Base-by-base conservation (phyloP, 306 rosid species). In the Prosopis cineraria region DNA sequence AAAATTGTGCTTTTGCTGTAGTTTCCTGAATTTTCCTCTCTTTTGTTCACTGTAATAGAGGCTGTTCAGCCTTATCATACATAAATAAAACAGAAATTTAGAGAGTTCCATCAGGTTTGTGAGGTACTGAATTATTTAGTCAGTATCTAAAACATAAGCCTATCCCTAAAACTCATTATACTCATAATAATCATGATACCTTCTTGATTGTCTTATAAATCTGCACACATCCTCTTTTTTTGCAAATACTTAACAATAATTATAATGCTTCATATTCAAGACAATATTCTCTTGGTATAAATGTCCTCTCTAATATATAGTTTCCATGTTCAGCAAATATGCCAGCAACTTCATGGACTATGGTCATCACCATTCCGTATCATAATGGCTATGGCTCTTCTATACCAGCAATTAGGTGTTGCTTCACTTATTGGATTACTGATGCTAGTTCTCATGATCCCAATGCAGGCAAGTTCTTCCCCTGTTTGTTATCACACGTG, bases 301-400 rank as follows among this genome's bases (percentile, higher is more conserved):
- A 43, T 67, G 19, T 63, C 40, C 33, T 78, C 27, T 53, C 33
- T 64, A 68, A 67, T 70, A 30, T 70, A 36, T 10, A 65, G 40
- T 73, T 30, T 11, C 40, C 20, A 70, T 87, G 76, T 84, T 60
- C 83, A 94, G 97, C 92, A 89, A 90, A 83, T 88, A 63, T 86
- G 93, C 68, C 88, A 85, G 77, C 93, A 82, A 75, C 96, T 94
- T 81, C 98, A 94, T 33, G 97, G 86, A 39, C 55, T 90, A 33
- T 94, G 98, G 98, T 94, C 98, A 20, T 83, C 97, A 29, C 98
- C 98, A 33, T 90, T 94, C 67, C 94, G 96, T 79, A 94, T 92
- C 70, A 77, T 44, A 44, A 58, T 89, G 56, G 82, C 97, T 37
- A 81, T 90, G 94, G 84, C 85, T 85, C 98, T 94, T 64, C 83